Base-by-base conservation (phyloP, 208 protist genomes). In the Phytomonas francai region DNA sequence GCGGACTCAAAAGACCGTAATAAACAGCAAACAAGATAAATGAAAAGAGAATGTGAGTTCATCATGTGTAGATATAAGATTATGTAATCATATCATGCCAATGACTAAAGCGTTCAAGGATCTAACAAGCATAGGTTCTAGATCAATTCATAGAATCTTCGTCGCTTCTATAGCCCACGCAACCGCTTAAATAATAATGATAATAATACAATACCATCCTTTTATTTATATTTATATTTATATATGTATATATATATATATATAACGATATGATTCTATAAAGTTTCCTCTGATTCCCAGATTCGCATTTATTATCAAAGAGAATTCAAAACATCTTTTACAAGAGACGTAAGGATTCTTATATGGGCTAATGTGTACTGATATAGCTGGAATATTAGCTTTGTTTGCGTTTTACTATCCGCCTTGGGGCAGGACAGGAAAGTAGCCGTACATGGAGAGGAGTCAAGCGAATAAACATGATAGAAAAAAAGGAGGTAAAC, bases 191-290 rank as follows among this genome's bases (percentile, higher is more conserved):
- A 39, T 12, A 39, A 9, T 3, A 9, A 39, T 3, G 9, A 39
- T 3, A 71, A 71, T 14, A 42, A 61, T 68, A 58, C 58, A 58
- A 39, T 28, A 59, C 27, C 33, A 67, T 68, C 30, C 59, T 12
- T 64, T 30, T 59, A 36, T 70, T 58, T 70, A 32, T 65, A 29
- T 51, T 22, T 29, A 62, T 30, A 63, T 2, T 25, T 57, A 33
- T 25, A 62, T 64, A 65, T 42, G 32, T 33, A 49, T 39, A 64
- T n/a, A 74, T 25, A 60, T 67, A 74, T 70, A 63, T 63, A 70
- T 72, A 16, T 69, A 69, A 34, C 3, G 39, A 19, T 49, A 49
- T 22, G 1, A 3, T 22, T 49, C 14, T 49, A 3, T 49, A 22
- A 19, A 49, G 16, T n/a, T n/a, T n/a, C n/a, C n/a, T n/a, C n/a